Base-by-base conservation (phyloP, 106 monocot species). In the Triglochin maritima region DNA sequence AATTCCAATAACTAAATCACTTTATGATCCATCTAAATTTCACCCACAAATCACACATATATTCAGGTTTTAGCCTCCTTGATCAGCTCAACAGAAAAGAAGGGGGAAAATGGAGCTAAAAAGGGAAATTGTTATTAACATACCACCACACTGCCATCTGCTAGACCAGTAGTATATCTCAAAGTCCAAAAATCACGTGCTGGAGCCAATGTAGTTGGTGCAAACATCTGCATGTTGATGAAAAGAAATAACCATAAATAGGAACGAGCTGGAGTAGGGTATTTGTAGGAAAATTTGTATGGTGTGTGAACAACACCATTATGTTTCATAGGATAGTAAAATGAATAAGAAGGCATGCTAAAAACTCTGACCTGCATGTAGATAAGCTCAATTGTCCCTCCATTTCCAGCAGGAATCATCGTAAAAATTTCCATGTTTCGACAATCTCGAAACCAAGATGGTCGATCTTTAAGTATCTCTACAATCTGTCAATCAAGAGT, bases 111-210 rank as follows among this genome's bases (percentile, higher is more conserved):
- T 29, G 29, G 29, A 29, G 29, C 0, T 29, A 1, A 29, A 29
- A 1, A 29, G 1, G 29, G 29, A 29, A 29, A 29, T 29, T 29
- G 29, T 29, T 29, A 29, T 29, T 29, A 52, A 53, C 76, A 60
- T 88, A 96, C 96, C 83, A 81, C 96, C 63, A 91, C 75, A 74
- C 96, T 96, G 16, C 91, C 88, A 78, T 96, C 96, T 67, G 91
- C 91, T 68, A 96, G 72, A 65, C 62, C 73, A 16, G 82, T 86
- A 2, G 91, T 86, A 68, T 96, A 96, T 57, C 96, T 80, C 9
- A 94, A 72, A 13, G 87, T 90, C 90, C 94, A 94, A 73, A 94
- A 89, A 46, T 94, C 94, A 44, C 86, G 91, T 55, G 91, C 91
- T 43, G 96, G 79, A 50, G 89, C 96, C 63, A 96, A 80, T 44